Base-by-base conservation (phyloP, 116 monocot genomes). In the Phalaenopsis hybrid region DNA sequence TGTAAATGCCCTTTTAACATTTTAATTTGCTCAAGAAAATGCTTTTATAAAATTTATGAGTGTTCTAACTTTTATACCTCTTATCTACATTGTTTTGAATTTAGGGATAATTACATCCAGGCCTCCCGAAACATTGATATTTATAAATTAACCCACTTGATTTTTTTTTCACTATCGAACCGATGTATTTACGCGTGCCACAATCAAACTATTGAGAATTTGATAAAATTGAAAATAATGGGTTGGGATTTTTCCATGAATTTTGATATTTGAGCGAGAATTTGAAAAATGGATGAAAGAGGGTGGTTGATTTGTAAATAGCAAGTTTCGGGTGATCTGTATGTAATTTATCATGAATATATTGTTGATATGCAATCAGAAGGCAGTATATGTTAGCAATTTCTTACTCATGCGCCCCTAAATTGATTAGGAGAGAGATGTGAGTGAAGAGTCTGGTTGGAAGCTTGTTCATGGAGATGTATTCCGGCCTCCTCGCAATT, bases 401-500 rank as follows among this genome's bases (percentile, higher is more conserved):
- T 55, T 4, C 16, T 15, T 55, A 55, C 55, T 67, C 67, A 25
- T 11, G 28, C 67, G 57, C 41, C 4, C 46, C 6, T 59, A 50
- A 20, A 46, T 63, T 81, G 79, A 52, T 59, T 81, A 96, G 96
- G 94, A 96, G 81, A 91, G 94, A 91, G 96, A 96, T 85, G 96
- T 87, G 25, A 96, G 77, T 82, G 96, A 96, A 74, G 96, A 96
- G 82, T 96, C 96, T 78, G 96, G 96, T 46, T 96, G 96, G 96
- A 96, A 96, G 81, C 92, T 96, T 89, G 94, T 96, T 59, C 96
- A 96, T 86, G 96, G 96, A 16, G 96, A 96, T 88, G 96, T 96
- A 4, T 96, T 94, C 74, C 88, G 96, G 17, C 85, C 94, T 57
- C 86, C 96, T 81, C 84, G 81, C 43, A 89, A 84, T 89, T 87